Evolutionary conservation across 257 asterid genomes (phyloP).

Genomic region (Solanum arcanum): DNA sequence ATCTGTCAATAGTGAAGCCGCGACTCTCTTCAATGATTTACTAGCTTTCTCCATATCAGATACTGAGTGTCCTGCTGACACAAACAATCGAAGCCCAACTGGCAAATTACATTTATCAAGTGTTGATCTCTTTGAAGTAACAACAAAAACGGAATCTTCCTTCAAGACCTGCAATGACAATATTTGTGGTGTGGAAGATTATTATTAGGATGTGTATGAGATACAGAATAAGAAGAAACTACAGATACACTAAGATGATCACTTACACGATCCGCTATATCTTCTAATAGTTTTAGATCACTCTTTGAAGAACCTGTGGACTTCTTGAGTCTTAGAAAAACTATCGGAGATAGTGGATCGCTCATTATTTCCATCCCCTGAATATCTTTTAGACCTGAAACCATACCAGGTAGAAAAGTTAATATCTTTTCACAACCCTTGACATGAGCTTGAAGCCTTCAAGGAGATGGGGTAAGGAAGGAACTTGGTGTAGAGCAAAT

Average conservation of each 20-base stretch:
- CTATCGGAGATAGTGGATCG: constrained; percentile 62
- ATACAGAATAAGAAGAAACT: neutral
- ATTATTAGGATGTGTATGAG: neutral
- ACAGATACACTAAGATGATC: neutral
- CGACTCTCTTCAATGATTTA: constrained; percentile 48
- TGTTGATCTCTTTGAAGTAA: constrained; percentile 59
- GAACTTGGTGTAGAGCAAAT: neutral
- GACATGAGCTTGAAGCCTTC: neutral
- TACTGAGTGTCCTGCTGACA: constrained; percentile 76
- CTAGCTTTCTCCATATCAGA: constrained; percentile 56
- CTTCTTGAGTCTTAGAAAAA: constrained; percentile 47
- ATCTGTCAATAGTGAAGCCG: constrained; percentile 24
- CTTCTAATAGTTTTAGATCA: constrained; percentile 64
- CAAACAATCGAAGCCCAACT: constrained; percentile 55
- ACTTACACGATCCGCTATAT: constrained; percentile 50
- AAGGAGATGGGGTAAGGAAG: neutral
- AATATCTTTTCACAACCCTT: neutral
- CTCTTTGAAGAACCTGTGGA: constrained; percentile 55
- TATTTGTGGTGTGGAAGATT: neutral
- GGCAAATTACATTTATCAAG: constrained; percentile 81
- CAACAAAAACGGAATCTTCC: constrained; percentile 53
- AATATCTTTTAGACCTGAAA: constrained; percentile 51
- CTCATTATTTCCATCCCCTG: constrained; percentile 55
- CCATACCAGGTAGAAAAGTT: neutral
- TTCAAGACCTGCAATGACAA: constrained; percentile 50